Conservation (phyloP, 495 filamentous ascomycete genomes). For the Polyplosphaeria fusca region DNA sequence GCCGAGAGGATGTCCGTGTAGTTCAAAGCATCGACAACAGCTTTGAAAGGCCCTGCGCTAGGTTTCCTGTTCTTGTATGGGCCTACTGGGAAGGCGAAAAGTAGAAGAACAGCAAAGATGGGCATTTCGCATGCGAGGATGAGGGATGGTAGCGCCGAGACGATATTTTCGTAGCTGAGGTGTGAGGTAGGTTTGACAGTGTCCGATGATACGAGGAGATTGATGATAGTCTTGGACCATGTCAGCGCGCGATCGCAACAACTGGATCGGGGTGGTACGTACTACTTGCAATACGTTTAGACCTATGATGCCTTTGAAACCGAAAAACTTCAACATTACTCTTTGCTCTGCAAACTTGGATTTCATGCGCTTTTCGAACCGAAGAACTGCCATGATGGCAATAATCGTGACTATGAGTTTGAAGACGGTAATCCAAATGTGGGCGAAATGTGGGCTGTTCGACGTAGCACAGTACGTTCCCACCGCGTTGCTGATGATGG, state of each 20-base stretch:
- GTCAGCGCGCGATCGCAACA: neutral
- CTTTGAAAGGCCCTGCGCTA: neutral
- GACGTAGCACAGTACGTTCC: conserved; percentile 24
- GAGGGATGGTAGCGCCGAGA: conserved; percentile 16
- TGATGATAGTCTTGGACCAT: conserved; percentile 27
- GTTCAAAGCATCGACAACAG: conserved; percentile 19
- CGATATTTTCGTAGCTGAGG: conserved; percentile 23
- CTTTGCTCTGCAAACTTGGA: conserved; percentile 10
- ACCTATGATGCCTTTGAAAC: conserved; percentile 37
- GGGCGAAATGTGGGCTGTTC: conserved; percentile 21
- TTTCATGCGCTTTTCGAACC: conserved; percentile 33
- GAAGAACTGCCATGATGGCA: conserved; percentile 27
- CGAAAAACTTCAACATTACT: conserved; percentile 31
- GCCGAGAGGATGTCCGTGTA: conserved; percentile 17
- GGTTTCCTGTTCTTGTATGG: conserved; percentile 9
- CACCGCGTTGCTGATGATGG: conserved; percentile 7
- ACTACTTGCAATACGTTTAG: conserved; percentile 36
- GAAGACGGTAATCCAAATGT: conserved; percentile 32
- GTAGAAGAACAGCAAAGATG: conserved; percentile 18
- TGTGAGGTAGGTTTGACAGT: conserved; percentile 22
- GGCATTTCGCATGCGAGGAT: conserved; percentile 29
- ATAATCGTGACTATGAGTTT: conserved; percentile 18
- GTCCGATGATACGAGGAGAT: conserved; percentile 18
- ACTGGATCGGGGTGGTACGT: neutral
- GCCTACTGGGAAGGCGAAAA: conserved; percentile 11